Evolutionary conservation across 2,329 filamentous ascomycete species (phyloP), one percentile per base, ranked within the genome.

Genomic region (Aspergillus tubingensis): DNA sequence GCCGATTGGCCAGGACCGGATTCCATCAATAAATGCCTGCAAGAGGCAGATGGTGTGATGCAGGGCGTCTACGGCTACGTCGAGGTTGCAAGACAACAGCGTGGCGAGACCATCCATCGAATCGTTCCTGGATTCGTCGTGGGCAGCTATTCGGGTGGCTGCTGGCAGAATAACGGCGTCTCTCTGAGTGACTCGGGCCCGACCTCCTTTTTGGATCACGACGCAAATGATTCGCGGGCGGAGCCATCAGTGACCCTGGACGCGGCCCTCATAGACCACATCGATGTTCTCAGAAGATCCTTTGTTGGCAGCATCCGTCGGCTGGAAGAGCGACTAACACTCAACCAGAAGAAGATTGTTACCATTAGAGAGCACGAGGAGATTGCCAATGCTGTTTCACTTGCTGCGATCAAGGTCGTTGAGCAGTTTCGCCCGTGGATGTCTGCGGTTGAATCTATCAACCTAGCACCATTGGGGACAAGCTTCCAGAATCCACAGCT

Each of bases 1-100:
- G 91, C 94, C 36, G 95, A 99, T 78, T 98, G 92, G 87, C 93
- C 94, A 8, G 92, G 94, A 57, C 88, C 91, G 15, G 95, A 99
- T 76, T 96, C 94, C 0, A 91, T 94, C 62, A 89, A 95, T 57
- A 99, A 99, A 75, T 99, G 95, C 72, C 79, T 98, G 66, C 92
- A 96, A 74, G 95, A 99, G 79, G 95, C 95, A n/a, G 95, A 99
- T 64, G 95, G 95, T 51, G 93, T 99, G 21, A 83, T 98, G 59
- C 86, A 95, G 57, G 94, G 94, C 5, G 94, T 99, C 5, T 96
- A 93, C 75, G 95, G 92, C 72, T 99, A 96, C 75, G 94, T 98
- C 38, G 94, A 98, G 73, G 91, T 98, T 50, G 95, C 95, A 15
- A 88, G 92, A 67, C 91, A 96, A 74, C 95, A 98, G 75, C 86